Evolutionary conservation across 2,329 filamentous ascomycete species (phyloP).

Genomic region (Blastomyces emzantsi): DNA sequence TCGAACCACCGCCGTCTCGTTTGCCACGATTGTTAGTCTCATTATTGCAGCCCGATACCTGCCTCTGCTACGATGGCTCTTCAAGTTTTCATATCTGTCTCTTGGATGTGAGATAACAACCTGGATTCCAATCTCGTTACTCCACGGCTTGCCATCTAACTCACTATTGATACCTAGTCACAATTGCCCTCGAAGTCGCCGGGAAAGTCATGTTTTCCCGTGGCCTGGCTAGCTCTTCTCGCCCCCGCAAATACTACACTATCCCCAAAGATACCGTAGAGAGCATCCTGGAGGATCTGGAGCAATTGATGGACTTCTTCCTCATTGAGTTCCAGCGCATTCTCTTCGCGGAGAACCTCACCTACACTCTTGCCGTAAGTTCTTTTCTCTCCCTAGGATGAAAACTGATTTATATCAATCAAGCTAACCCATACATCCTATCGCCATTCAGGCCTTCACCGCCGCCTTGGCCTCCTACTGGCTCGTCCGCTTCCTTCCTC

Average conservation of each 20-base stretch:
- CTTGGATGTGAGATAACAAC: conserved; percentile 44
- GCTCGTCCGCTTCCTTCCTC: conserved; percentile 56
- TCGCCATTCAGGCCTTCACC: conserved; percentile 45
- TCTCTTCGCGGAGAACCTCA: conserved; percentile 56
- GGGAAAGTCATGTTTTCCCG: conserved; percentile 49
- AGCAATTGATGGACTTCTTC: conserved; percentile 59
- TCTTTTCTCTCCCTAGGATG: not conserved
- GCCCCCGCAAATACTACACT: conserved; percentile 57
- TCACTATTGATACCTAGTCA: conserved; percentile 33
- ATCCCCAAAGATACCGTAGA: conserved; percentile 56
- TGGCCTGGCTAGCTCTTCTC: conserved; percentile 52
- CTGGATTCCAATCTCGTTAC: not conserved
- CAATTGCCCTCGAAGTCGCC: conserved; percentile 48
- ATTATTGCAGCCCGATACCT: conserved; percentile 57
- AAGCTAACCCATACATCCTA: not conserved
- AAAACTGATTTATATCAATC: not conserved
- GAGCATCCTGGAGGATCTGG: conserved; percentile 51
- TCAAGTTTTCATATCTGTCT: conserved; percentile 51
- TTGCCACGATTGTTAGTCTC: conserved; percentile 46
- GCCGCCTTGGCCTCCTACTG: conserved; percentile 53
- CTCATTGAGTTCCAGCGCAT: conserved; percentile 59
- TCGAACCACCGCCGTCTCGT: conserved; percentile 54
- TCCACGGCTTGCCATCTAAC: conserved; percentile 6
- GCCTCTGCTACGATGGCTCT: conserved; percentile 51
- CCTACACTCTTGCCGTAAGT: conserved; percentile 51